Evolutionary conservation across 108 stramenopile genomes (phyloP), one percentile per base, ranked within the genome.

Genomic region (Pseudonitzschia delicatissima): DNA sequence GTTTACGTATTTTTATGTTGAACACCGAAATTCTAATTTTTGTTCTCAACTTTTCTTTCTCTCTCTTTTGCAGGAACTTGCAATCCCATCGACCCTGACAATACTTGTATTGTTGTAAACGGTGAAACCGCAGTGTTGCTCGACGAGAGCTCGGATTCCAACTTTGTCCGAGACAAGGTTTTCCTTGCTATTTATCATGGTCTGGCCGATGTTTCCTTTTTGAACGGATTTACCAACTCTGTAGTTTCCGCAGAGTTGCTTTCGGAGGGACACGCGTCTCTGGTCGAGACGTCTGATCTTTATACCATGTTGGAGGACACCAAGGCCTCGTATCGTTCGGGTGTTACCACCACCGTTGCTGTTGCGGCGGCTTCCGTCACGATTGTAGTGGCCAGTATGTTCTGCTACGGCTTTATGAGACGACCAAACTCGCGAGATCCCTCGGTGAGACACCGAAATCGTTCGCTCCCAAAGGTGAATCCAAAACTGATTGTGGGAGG

Each of bases 321-420:
- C 11, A 32, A 13, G 1, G 21, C 4, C 15, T 34, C 53, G 13
- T 48, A 48, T 21, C 18, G 5, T 9, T 61, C 60, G 6, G 18
- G 37, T 2, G 49, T 55, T 13, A 62, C 73, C 40, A 60, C 65
- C 5, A 60, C 62, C 3, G 53, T 74, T 2, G 67, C 67, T 4
- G 52, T 68, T 4, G 73, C 73, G 1, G 60, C 66, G 4, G 73
- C 66, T 3, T 57, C 65, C 9, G 73, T 74, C 2, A 45, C 73
- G 4, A 60, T 74, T 62, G 23, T 74, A 1, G 66, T 68, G 2
- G 73, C 73, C 15, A 62, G 66, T 12, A 55, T 74, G 13, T 63
- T 74, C 31, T 74, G 60, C 51, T 74, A 67, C 39, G 73, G 73
- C 15, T 44, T 74, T 8, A 53, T 74, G 67, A 49, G 63, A 11